A percentile compares a stretch with the other conserved stretches of the same genome.
Conservation (phyloP, 2,329 filamentous ascomycete species). For the Talaromyces pinophilus region DNA sequence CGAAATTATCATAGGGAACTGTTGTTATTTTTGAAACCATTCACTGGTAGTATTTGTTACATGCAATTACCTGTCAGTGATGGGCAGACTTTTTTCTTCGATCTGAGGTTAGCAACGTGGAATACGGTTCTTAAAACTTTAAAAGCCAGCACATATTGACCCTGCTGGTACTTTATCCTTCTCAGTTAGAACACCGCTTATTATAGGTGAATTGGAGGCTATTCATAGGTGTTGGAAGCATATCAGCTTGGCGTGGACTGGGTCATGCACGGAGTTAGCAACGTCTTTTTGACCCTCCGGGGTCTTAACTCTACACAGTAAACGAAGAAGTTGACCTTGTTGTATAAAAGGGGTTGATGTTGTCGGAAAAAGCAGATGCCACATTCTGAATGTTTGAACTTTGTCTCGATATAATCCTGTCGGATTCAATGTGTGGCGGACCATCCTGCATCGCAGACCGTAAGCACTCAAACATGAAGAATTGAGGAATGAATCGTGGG, state of each 20-base stretch:
- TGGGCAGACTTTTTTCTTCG: not conserved
- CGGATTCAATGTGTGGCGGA: not conserved
- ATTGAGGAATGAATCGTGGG: not conserved
- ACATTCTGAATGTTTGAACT: too few relatives aligned
- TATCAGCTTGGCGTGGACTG: not conserved
- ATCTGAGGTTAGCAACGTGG: not conserved
- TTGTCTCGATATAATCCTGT: too few relatives aligned
- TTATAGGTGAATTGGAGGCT: not conserved
- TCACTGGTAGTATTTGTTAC: not conserved
- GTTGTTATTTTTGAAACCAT: not conserved
- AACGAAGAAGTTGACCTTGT: not conserved
- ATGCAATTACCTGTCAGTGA: not conserved
- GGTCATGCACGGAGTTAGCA: not conserved
- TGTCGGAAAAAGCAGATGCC: too few relatives aligned
- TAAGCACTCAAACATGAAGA: not conserved
- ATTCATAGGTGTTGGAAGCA: not conserved
- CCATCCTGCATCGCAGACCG: too few relatives aligned
- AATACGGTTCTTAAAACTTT: not conserved
- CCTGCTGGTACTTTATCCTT: not conserved
- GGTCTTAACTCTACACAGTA: not conserved
- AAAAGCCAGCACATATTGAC: not conserved
- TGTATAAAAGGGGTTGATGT: too few relatives aligned
- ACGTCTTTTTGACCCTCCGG: not conserved
- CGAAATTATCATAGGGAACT: not conserved
- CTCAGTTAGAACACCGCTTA: not conserved